A percentile compares a stretch with the other conserved stretches of the same genome.
phyloP scores from a whole-genome alignment of 257 asterid species.

The Lycium barbarum region DNA sequence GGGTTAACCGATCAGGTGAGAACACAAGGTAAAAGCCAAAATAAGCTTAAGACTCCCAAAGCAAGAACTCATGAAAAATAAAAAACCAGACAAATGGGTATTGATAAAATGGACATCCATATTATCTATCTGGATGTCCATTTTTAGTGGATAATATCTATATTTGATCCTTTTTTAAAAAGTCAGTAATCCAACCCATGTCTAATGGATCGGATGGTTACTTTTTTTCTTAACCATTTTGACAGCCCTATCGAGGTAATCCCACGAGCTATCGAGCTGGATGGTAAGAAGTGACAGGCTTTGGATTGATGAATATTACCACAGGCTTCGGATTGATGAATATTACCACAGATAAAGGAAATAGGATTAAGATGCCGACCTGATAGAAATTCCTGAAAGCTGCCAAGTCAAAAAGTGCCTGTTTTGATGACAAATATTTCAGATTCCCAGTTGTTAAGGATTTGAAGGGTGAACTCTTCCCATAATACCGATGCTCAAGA shows the following conservation, averaged over 20 bases:
- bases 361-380: constrained; percentile 50
- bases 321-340: background rate
- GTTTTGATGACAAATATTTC: constrained; percentile 89
- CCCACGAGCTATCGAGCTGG: background rate
- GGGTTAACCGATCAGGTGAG: too few species aligned
- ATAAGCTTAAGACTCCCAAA: too few species aligned
- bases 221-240: too few species aligned
- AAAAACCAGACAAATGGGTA: too few species aligned
- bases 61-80: too few species aligned
- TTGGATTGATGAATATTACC: background rate
- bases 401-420: constrained; percentile 95
- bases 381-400: constrained; percentile 87
- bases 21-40: too few species aligned
- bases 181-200: too few species aligned
- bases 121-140: too few species aligned
- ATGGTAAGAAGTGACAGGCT: constrained; percentile 17
- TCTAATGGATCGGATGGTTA: too few species aligned
- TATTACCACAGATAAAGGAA: background rate
- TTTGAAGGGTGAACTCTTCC: constrained; percentile 84
- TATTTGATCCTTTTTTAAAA: too few species aligned
- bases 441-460: constrained; percentile 77
- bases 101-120: too few species aligned
- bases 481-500: constrained; percentile 94
- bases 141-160: too few species aligned
- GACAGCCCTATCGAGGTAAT: background rate